Evolutionary conservation across 2,329 filamentous ascomycete species (phyloP).

Genomic region (Aspergillus novoparasiticus): DNA sequence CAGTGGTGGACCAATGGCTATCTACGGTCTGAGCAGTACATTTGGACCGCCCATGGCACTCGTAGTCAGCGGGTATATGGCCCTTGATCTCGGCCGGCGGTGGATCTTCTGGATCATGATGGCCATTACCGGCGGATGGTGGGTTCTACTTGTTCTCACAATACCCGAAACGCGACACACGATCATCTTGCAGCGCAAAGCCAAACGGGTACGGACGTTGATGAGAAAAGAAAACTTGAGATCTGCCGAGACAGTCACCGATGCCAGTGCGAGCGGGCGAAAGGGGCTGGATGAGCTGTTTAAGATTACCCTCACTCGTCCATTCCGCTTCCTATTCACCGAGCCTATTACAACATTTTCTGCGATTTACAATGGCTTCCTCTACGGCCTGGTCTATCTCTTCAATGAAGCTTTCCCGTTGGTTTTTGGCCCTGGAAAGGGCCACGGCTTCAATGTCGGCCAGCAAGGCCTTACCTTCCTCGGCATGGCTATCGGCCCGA

Average conservation of each 20-base stretch:
- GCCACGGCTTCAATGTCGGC: slow-evolving; percentile 59
- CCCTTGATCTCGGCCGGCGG: slow-evolving; percentile 25
- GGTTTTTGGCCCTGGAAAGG: slow-evolving; percentile 66
- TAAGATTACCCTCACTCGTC: slow-evolving; percentile 67
- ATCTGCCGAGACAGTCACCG: slow-evolving; percentile 61
- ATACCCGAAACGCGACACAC: slow-evolving; percentile 60
- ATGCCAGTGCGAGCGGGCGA: slow-evolving; percentile 39
- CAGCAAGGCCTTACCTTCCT: slow-evolving; percentile 59
- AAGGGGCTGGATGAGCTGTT: slow-evolving; percentile 75
- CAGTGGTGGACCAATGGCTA: slow-evolving; percentile 37
- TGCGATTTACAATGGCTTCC: slow-evolving; percentile 58
- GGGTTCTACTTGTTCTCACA: slow-evolving; percentile 48
- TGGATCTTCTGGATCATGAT: slow-evolving; percentile 66
- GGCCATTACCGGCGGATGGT: slow-evolving; percentile 56
- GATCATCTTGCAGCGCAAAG: slow-evolving; percentile 59
- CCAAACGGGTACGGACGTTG: slow-evolving; percentile 52
- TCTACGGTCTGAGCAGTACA: slow-evolving; percentile 39
- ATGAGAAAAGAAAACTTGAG: slow-evolving; percentile 53
- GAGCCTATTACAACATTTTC: slow-evolving; percentile 34
- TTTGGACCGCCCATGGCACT: slow-evolving; percentile 39
- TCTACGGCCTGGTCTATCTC: slow-evolving; percentile 74
- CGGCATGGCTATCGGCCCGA: slow-evolving; percentile 62
- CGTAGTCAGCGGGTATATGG: slow-evolving; percentile 36
- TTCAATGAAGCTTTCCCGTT: slow-evolving; percentile 71
- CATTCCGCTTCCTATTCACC: slow-evolving; percentile 49